These are phyloP conservation scores for Orbilia javanica DNA, from an alignment of 2,329 filamentous ascomycete species.

Conservation along the genomic window DNA sequence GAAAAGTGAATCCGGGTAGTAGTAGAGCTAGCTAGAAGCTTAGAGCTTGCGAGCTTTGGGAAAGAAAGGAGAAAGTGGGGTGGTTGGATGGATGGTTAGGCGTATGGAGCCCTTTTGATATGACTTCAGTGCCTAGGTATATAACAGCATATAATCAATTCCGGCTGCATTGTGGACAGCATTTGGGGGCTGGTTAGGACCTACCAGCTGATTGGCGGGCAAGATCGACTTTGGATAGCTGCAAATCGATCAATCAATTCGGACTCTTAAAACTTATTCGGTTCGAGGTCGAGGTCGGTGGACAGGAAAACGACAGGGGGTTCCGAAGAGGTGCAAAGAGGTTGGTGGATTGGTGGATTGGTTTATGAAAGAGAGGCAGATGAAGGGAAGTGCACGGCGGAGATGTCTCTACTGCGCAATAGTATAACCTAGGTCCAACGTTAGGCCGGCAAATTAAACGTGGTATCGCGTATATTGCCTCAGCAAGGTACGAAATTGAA, in stretches of 20 bases:
- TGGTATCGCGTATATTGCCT: slow-evolving; percentile 3
- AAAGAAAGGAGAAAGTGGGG: slow-evolving; percentile 12
- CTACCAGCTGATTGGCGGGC: slow-evolving; percentile 1
- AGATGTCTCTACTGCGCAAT: neutral
- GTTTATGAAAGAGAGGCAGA: neutral
- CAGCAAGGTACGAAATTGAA: neutral
- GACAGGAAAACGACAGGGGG: neutral
- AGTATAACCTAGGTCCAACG: neutral
- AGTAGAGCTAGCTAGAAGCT: slow-evolving; percentile 1
- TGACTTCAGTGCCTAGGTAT: neutral
- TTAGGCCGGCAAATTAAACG: neutral
- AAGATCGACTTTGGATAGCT: slow-evolving; percentile 1
- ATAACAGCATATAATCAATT: neutral
- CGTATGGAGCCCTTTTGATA: too few species aligned
- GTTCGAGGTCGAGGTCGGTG: neutral
- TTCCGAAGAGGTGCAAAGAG: neutral
- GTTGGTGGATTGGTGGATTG: neutral
- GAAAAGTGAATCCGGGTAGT: neutral
- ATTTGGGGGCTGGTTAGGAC: neutral
- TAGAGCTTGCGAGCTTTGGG: neutral
- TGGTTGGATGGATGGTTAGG: neutral
- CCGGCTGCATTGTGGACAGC: neutral
- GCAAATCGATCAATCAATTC: slow-evolving; percentile 8
- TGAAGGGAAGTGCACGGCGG: neutral
- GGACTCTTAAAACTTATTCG: neutral